A percentile compares a stretch with the other conserved stretches of the same genome.
Conservation (phyloP, 139 green algal species). For the Volvox africanus region DNA sequence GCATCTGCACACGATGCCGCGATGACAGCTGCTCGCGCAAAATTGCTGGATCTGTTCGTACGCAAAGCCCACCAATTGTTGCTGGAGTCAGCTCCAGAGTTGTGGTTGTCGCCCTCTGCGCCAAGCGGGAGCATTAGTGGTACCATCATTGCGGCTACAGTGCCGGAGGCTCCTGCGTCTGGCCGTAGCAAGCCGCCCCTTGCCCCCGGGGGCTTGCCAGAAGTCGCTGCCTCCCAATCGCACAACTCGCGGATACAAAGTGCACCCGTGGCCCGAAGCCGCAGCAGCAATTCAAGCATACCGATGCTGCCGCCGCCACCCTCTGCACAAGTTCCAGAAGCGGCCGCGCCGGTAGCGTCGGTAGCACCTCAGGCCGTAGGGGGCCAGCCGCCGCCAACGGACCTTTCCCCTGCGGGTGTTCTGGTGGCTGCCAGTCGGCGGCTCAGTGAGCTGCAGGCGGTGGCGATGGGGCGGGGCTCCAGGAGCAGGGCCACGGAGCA, state of each 20-base stretch:
- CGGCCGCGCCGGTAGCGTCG: neutral
- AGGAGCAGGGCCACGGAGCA: neutral
- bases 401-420: constrained; percentile 36
- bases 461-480: neutral
- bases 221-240: neutral
- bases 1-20: neutral
- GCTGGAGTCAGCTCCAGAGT: constrained; percentile 20
- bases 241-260: neutral
- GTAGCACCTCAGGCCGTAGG: neutral
- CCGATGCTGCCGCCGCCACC: neutral
- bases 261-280: neutral
- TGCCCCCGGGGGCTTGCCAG: neutral
- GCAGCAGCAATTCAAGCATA: neutral
- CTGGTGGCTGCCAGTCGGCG: constrained; percentile 16
- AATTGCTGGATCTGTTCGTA: constrained; percentile 41
- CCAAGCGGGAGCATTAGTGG: neutral
- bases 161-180: neutral
- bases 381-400: neutral
- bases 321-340: neutral
- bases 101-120: neutral
- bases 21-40: neutral
- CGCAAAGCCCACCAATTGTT: constrained; percentile 38
- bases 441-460: constrained; percentile 19
- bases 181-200: neutral
- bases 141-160: neutral